Percentiles rank a stretch among this genome's conserved stretches.
Evolutionary conservation across 768 basidiomycete genomes (phyloP).

Genomic region (Kwoniella pini): DNA sequence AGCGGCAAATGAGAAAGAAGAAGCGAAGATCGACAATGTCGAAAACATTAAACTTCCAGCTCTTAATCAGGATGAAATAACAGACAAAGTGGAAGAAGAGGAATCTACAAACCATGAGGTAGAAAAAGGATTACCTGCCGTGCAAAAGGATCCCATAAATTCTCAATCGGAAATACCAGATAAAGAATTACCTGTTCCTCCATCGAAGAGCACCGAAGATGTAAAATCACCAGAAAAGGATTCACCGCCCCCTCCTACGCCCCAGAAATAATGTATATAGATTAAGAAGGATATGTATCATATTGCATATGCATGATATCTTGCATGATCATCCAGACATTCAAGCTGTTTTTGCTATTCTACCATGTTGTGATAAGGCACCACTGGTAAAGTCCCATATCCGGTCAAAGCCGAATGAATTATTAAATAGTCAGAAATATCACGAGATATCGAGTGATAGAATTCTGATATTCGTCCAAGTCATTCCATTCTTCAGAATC

Average conservation of each 20-base stretch:
- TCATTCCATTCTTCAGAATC: too few relatives aligned
- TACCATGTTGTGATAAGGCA: too few relatives aligned
- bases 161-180: not conserved
- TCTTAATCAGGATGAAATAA: too few relatives aligned
- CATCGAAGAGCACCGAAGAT: not conserved
- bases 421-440: not conserved
- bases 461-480: too few relatives aligned
- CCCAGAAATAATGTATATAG: not conserved
- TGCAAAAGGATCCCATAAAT: too few relatives aligned
- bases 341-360: too few relatives aligned
- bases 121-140: too few relatives aligned
- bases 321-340: not conserved
- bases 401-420: not conserved
- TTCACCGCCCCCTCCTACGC: not conserved
- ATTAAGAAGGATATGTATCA: not conserved
- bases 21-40: not conserved
- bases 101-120: too few relatives aligned
- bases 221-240: not conserved
- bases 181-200: not conserved
- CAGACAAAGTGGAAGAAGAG: too few relatives aligned
- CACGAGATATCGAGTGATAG: not conserved
- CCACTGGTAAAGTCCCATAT: not conserved
- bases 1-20: not conserved
- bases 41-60: too few relatives aligned
- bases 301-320: not conserved